These are phyloP conservation scores for Luvunga scandens DNA, from an alignment of 345 rosid genomes.

Conservation along the genomic window DNA sequence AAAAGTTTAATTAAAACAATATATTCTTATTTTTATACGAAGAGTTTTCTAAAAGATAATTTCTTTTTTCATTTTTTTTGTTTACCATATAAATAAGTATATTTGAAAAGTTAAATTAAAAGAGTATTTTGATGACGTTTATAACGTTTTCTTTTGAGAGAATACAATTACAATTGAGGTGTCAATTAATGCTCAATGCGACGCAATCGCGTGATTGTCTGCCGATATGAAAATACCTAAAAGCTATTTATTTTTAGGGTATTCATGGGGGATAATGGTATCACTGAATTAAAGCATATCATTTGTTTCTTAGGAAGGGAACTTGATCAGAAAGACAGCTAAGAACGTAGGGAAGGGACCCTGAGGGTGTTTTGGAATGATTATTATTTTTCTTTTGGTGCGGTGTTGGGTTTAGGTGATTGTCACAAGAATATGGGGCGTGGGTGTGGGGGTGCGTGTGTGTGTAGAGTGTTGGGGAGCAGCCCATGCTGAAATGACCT, in stretches of 20 bases:
- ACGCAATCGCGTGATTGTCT: no score
- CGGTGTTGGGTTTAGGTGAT: conserved; percentile 1
- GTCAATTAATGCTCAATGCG: no score
- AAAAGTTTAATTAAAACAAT: no score
- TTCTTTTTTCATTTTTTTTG: no score
- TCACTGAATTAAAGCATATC: background rate
- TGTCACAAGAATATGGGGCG: conserved; percentile 17
- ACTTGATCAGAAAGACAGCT: conserved; percentile 44
- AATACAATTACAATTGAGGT: no score
- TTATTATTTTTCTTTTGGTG: background rate
- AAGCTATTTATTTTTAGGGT: background rate
- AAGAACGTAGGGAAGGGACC: conserved; percentile 31
- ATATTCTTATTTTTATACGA: no score
- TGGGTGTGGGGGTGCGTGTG: background rate
- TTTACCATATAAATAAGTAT: no score
- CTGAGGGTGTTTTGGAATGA: conserved; percentile 14
- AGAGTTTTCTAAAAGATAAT: no score
- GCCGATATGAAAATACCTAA: background rate
- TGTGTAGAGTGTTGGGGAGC: conserved; percentile 17
- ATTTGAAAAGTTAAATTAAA: no score
- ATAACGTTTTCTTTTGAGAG: no score
- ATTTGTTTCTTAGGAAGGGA: conserved; percentile 52
- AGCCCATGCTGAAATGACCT: conserved; percentile 34
- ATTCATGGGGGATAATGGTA: no score
- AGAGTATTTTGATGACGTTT: no score